phyloP scores from a whole-genome alignment of 2,329 filamentous ascomycete genomes.

The Zalaria obscura region DNA sequence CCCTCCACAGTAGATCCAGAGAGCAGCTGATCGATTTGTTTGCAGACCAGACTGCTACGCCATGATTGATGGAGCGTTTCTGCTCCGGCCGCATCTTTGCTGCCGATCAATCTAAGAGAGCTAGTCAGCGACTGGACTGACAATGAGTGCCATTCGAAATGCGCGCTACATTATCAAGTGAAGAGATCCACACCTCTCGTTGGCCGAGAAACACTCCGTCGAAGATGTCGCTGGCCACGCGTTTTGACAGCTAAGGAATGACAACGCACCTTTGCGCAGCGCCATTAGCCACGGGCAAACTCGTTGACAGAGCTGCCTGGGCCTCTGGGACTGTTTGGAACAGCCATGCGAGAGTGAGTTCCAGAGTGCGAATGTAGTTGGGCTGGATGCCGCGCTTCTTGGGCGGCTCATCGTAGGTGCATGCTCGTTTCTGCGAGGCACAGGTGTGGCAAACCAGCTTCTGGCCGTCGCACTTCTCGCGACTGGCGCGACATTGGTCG shows the following conservation, averaged over 20 bases:
- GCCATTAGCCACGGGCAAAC: constrained; percentile 34
- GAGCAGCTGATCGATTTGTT: constrained; percentile 48
- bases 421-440: constrained; percentile 45
- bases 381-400: constrained; percentile 69
- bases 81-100: constrained; percentile 37
- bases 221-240: too few species aligned
- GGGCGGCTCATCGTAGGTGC: constrained; percentile 57
- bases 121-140: too few species aligned
- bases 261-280: constrained; percentile 31
- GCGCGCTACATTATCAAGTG: too few species aligned
- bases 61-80: constrained; percentile 47
- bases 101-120: constrained; percentile 8
- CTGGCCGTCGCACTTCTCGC: constrained; percentile 59
- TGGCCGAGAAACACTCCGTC: too few species aligned
- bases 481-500: constrained; percentile 19
- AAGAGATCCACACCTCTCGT: too few species aligned
- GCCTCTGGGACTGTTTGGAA: constrained; percentile 47
- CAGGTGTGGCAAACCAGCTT: constrained; percentile 56
- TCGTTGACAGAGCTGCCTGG: constrained; percentile 25
- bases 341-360: constrained; percentile 52
- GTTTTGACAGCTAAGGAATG: too few species aligned
- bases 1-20: constrained; percentile 23
- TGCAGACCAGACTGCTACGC: constrained; percentile 48
- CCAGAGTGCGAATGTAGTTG: constrained; percentile 64
- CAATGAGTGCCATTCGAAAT: too few species aligned